These are phyloP conservation scores for Metarhizium brunneum DNA, from an alignment of 2,329 filamentous ascomycete genomes.

Conservation along the genomic window DNA sequence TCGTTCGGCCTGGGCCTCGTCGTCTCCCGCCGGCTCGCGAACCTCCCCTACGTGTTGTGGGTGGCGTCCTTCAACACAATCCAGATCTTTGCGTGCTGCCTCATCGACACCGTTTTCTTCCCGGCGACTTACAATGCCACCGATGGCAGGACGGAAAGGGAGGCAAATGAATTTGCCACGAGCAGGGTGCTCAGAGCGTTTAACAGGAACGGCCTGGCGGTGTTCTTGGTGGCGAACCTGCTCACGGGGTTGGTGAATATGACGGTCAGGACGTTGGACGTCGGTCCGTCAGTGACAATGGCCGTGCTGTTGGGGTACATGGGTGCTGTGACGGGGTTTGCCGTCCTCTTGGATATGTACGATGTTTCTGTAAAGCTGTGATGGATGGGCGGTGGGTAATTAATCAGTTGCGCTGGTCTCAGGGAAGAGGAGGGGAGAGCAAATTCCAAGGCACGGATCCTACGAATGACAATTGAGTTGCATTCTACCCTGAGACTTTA, in stretches of 20 bases:
- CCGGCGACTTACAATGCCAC: conserved; percentile 56
- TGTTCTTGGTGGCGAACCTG: conserved; percentile 84
- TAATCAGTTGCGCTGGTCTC: neutral
- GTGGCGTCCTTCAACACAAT: conserved; percentile 80
- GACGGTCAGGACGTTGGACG: conserved; percentile 71
- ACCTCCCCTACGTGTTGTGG: conserved; percentile 90
- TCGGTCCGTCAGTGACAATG: conserved; percentile 56
- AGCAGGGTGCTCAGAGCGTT: conserved; percentile 74
- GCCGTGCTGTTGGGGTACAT: conserved; percentile 67
- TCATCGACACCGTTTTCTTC: conserved; percentile 72
- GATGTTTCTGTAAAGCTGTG: conserved; percentile 64
- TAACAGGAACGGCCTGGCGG: conserved; percentile 76
- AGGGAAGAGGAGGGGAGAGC: no score
- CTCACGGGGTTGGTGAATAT: conserved; percentile 86
- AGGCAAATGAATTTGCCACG: conserved; percentile 59
- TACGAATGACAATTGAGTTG: no score
- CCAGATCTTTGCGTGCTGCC: conserved; percentile 71
- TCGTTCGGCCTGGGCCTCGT: conserved; percentile 61
- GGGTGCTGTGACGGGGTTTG: conserved; percentile 54
- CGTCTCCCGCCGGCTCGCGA: conserved; percentile 84
- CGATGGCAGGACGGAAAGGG: conserved; percentile 47
- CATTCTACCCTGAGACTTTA: no score
- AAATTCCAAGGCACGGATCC: no score
- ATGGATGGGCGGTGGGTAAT: neutral
- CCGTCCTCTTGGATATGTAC: conserved; percentile 54